phyloP scores from a whole-genome alignment of 352 stramenopile species.

The Saprolegnia parasitica region DNA sequence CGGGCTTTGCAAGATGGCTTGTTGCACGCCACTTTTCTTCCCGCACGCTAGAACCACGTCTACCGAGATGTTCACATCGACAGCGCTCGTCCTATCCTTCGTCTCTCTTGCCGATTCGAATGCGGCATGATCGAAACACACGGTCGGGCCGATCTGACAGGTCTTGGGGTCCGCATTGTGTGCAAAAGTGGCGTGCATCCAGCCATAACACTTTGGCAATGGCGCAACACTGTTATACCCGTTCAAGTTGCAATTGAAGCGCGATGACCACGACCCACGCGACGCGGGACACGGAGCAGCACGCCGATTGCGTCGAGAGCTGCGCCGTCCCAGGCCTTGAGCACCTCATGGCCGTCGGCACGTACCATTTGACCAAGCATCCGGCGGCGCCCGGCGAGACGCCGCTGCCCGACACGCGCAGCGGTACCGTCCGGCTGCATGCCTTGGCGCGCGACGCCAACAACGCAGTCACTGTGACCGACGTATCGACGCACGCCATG shows the following conservation, averaged over 20 bases:
- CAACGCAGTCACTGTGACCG: slow-evolving; percentile 39
- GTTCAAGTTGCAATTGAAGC: neutral
- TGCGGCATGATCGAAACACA: too few relatives aligned
- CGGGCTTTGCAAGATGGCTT: neutral
- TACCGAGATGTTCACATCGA: too few relatives aligned
- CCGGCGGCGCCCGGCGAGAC: slow-evolving; percentile 24
- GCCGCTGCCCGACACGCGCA: slow-evolving; percentile 38
- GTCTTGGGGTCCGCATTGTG: too few relatives aligned
- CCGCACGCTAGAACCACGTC: neutral
- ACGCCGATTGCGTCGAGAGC: slow-evolving; percentile 79
- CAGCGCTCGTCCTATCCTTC: too few relatives aligned
- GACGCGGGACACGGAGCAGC: slow-evolving; percentile 52
- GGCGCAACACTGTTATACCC: too few relatives aligned
- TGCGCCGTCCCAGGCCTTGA: slow-evolving; percentile 61
- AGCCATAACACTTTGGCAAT: too few relatives aligned
- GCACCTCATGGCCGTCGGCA: slow-evolving; percentile 62
- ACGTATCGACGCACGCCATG: slow-evolving; percentile 42
- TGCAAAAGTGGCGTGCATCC: too few relatives aligned
- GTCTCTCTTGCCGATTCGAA: too few relatives aligned
- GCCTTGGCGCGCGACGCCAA: slow-evolving; percentile 35
- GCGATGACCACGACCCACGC: neutral
- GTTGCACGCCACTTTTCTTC: neutral
- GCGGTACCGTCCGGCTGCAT: slow-evolving; percentile 68
- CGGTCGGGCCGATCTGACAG: too few relatives aligned
- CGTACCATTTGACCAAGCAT: slow-evolving; percentile 79